A percentile compares a stretch with the other conserved stretches of the same genome.
Evolutionary conservation across 805 yeast species (phyloP).

Genomic region (Candida nitratophila): DNA sequence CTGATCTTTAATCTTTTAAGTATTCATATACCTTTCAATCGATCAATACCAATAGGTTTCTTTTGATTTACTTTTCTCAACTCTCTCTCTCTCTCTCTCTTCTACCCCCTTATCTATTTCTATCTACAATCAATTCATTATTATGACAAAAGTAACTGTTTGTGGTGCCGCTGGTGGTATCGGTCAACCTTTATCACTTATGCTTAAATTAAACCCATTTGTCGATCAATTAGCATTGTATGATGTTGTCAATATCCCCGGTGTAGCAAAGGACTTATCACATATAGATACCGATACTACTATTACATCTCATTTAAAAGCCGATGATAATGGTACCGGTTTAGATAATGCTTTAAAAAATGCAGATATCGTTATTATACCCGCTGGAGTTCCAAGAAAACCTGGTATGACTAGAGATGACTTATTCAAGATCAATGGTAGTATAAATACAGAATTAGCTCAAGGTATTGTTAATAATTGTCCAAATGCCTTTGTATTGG

Average conservation of each 20-base stretch:
- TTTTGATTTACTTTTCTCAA: too few relatives aligned
- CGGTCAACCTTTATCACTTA: constrained; percentile 49
- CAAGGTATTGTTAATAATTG: constrained; percentile 65
- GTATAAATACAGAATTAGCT: constrained; percentile 68
- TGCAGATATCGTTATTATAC: constrained; percentile 39
- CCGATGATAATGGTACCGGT: constrained; percentile 19
- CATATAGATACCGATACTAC: constrained; percentile 45
- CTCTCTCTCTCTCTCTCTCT: too few relatives aligned
- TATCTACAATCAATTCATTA: neutral
- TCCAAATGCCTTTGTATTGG: constrained; percentile 69
- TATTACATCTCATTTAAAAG: constrained; percentile 36
- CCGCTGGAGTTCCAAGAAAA: constrained; percentile 88
- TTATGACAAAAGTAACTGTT: constrained; percentile 44
- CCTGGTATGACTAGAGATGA: constrained; percentile 99
- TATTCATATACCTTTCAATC: too few relatives aligned
- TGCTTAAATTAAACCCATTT: constrained; percentile 39
- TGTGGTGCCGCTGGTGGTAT: constrained; percentile 85
- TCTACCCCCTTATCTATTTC: too few relatives aligned
- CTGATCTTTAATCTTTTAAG: too few relatives aligned
- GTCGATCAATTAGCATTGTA: constrained; percentile 40
- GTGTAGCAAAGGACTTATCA: constrained; percentile 48
- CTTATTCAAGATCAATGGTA: constrained; percentile 62
- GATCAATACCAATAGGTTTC: too few relatives aligned
- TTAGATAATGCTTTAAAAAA: constrained; percentile 29
- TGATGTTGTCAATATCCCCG: constrained; percentile 50